phyloP scores from a whole-genome alignment of 1,139 yeast genomes.

The Yamadazyma oceani region DNA sequence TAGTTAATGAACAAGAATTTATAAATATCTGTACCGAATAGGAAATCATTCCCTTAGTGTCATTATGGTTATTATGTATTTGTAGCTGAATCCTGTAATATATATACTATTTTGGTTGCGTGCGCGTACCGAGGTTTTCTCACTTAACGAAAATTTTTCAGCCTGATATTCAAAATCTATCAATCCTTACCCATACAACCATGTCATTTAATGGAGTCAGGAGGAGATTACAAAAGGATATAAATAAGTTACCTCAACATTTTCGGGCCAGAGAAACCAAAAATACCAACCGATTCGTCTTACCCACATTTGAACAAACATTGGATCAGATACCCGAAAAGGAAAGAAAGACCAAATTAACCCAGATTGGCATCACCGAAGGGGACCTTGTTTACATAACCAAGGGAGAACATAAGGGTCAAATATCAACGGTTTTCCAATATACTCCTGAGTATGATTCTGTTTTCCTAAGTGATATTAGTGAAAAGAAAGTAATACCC shows the following conservation, averaged over 20 bases:
- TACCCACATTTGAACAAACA: slow-evolving; percentile 38
- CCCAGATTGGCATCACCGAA: slow-evolving; percentile 36
- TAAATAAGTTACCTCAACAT: slow-evolving; percentile 32
- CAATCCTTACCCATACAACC: too few species aligned
- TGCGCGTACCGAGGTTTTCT: background rate
- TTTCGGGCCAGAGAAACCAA: slow-evolving; percentile 29
- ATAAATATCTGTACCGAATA: slow-evolving; percentile 83
- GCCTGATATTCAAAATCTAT: too few species aligned
- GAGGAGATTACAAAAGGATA: slow-evolving; percentile 39
- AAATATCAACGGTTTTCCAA: slow-evolving; percentile 52
- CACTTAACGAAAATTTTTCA: background rate
- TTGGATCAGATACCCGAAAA: slow-evolving; percentile 24
- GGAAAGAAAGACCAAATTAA: slow-evolving; percentile 29
- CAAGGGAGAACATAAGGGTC: slow-evolving; percentile 71
- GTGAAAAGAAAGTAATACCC: slow-evolving; percentile 49
- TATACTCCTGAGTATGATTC: slow-evolving; percentile 34
- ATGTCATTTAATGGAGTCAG: slow-evolving; percentile 43
- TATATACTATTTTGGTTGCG: background rate
- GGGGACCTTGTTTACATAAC: slow-evolving; percentile 54
- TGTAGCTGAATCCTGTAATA: background rate
- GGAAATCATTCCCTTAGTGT: too few species aligned
- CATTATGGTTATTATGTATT: slow-evolving; percentile 1
- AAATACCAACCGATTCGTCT: slow-evolving; percentile 26
- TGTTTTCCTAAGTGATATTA: slow-evolving; percentile 36
- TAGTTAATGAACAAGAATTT: slow-evolving; percentile 86